Evolutionary conservation across 306 rosid genomes (phyloP), one percentile per base, ranked within the genome.

Genomic region (Cucurbita pepo): DNA sequence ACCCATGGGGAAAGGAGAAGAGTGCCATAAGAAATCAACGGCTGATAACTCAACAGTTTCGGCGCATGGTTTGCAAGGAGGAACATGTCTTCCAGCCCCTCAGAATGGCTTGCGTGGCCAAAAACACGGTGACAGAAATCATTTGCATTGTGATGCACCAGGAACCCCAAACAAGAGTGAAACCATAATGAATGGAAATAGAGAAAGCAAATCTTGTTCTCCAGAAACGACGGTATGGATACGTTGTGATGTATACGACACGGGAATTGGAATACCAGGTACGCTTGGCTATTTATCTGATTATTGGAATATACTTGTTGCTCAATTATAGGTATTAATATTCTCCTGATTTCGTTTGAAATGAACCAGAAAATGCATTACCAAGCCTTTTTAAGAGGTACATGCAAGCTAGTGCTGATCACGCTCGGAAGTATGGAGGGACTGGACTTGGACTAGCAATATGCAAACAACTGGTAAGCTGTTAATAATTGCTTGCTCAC

Each of bases 211-310:
- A 67, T 63, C 73, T 55, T 82, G 75, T 77, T 83, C 88, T 30
- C 54, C 80, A 2, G 95, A 91, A 82, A 82, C 91, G 53, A 86
- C 88, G 9, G 99, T 85, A 76, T 91, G 99, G 99, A 77, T 95
- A 51, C 80, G 92, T 7, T 95, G 99, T 40, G 97, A 95, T 83
- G 99, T 95, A 8, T 81, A 83, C 43, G 97, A 95, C 86, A 88
- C 99, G 18, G 99, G 99, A 82, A 95, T 95, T 76, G 99, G 99
- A 81, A 95, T 95, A 81, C 97, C 96, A 77, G 97, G 99, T 91
- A 85, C 38, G 59, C 50, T 64, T 77, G 7, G 56, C 14, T 30
- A 7, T 25, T 21, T 16, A 19, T 21, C 51, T 74, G 72, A 63
- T 34, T 47, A 13, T 38, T 72, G 40, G 6, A 19, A 38, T 55